Conservation (phyloP, 2,329 filamentous ascomycete genomes). For the Nannizziopsis arthrosporioides region DNA sequence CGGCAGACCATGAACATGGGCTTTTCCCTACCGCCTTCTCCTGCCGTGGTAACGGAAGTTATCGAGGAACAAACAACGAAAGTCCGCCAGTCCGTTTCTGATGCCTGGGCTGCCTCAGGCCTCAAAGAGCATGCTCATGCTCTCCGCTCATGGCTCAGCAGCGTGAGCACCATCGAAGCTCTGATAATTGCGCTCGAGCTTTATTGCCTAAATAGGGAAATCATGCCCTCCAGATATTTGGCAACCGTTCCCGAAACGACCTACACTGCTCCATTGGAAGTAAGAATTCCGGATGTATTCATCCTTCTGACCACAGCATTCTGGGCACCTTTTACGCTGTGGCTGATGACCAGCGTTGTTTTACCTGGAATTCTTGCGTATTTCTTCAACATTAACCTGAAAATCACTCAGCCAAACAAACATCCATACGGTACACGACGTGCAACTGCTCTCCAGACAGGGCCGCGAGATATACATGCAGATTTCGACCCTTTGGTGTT, state of each 20-base stretch:
- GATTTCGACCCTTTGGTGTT: slow-evolving; percentile 75
- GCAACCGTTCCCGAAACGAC: slow-evolving; percentile 57
- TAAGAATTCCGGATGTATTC: slow-evolving; percentile 72
- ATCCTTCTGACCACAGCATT: slow-evolving; percentile 62
- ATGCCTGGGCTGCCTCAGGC: slow-evolving; percentile 27
- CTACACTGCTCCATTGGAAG: slow-evolving; percentile 45
- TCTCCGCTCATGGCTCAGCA: slow-evolving; percentile 57
- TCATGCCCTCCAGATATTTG: slow-evolving; percentile 60
- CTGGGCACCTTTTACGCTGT: slow-evolving; percentile 71
- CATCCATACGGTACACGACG: slow-evolving; percentile 21
- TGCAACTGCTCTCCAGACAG: slow-evolving; percentile 13
- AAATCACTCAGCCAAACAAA: slow-evolving; percentile 25
- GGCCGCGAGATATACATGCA: slow-evolving; percentile 28
- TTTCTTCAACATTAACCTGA: slow-evolving; percentile 74
- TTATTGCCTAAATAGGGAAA: slow-evolving; percentile 54
- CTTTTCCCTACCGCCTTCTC: slow-evolving; percentile 65
- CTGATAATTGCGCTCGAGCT: slow-evolving; percentile 59
- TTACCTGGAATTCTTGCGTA: slow-evolving; percentile 64
- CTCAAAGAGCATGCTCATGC: slow-evolving; percentile 43
- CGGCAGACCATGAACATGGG: slow-evolving; percentile 34
- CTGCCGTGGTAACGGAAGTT: slow-evolving; percentile 61
- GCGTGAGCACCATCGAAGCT: slow-evolving; percentile 54
- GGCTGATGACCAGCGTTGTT: slow-evolving; percentile 59
- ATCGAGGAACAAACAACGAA: slow-evolving; percentile 53
- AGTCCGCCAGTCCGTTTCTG: slow-evolving; percentile 26